A percentile compares a stretch with the other conserved stretches of the same genome.
Conservation (phyloP, 345 rosid species). For the Boechera stricta region DNA sequence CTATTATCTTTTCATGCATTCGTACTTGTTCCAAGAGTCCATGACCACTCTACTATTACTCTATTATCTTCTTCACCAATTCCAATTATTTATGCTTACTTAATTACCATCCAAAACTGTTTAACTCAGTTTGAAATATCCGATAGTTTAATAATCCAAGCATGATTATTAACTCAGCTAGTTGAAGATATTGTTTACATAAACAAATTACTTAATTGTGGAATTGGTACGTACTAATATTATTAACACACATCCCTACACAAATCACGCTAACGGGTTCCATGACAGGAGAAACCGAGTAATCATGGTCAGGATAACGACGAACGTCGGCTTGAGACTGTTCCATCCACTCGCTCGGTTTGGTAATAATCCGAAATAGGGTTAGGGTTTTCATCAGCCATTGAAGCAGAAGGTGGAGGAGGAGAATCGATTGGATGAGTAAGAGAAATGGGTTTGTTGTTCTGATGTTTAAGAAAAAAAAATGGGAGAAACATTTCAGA, state of each 20-base stretch:
- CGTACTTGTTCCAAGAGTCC: conserved; percentile 27
- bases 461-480: no score
- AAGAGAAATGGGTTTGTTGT: no score
- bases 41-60: conserved; percentile 22
- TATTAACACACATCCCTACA: neutral
- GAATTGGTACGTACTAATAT: neutral
- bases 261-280: conserved; percentile 59
- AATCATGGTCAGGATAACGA: conserved; percentile 33
- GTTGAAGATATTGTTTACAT: neutral
- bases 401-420: conserved; percentile 48
- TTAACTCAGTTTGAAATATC: neutral
- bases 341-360: conserved; percentile 38
- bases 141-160: neutral
- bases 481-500: no score
- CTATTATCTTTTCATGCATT: conserved; percentile 26
- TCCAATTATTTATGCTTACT: neutral
- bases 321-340: conserved; percentile 61
- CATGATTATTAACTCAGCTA: neutral
- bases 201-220: neutral
- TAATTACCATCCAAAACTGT: conserved; percentile 5
- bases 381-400: conserved; percentile 63
- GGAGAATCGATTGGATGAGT: conserved; percentile 25
- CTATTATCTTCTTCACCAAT: conserved; percentile 21
- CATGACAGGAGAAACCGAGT: conserved; percentile 12
- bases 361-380: conserved; percentile 78